Evolutionary conservation across 2,329 filamentous ascomycete genomes (phyloP), one percentile per base, ranked within the genome.

Genomic region (Aureobasidium sp.): DNA sequence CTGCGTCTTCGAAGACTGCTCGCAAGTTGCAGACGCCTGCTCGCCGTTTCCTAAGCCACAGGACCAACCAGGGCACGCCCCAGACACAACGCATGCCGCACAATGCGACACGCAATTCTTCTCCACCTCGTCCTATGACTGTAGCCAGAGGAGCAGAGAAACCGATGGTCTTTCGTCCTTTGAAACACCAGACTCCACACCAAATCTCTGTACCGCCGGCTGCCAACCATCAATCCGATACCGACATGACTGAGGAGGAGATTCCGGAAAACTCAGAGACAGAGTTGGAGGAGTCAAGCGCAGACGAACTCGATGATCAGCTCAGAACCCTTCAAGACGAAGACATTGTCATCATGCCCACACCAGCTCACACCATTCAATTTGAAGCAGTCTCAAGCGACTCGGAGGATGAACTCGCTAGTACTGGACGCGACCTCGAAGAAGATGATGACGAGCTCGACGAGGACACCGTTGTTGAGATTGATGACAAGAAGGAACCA

Each of bases 71-170:
- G 11, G 51, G 34, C n/a, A 63, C 51, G 39, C 62, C 64, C n/a
- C 62, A 65, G 29, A 65, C 64, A 27, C 62, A 62, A n/a, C 63
- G 63, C 37, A 39, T 65, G 21, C 64, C 64, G 4, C 36, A 51
- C 16, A 65, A 62, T 13, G 29, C 62, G 3, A 54, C 61, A 8
- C 49, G 41, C 36, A n/a, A 27, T 8, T 49, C 59, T 2, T 55
- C 62, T 7, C 54, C 62, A 39, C 60, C 60, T 30, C 54, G 64
- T 5, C 61, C 64, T 8, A 61, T 65, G 62, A 64, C 64, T 36
- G 62, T 64, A 3, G 47, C 62, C 3, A 54, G 64, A 51, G 64
- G 50, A 16, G 53, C 39, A 25, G 47, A 54, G 3, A 59, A 62
- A 32, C 13, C 50, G 5, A 62, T 64, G 44, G 64, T 64, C n/a